Percentiles rank a stretch among this genome's conserved stretches.
Evolutionary conservation across 2,329 filamentous ascomycete genomes (phyloP).

Genomic region (Claviceps sp.): DNA sequence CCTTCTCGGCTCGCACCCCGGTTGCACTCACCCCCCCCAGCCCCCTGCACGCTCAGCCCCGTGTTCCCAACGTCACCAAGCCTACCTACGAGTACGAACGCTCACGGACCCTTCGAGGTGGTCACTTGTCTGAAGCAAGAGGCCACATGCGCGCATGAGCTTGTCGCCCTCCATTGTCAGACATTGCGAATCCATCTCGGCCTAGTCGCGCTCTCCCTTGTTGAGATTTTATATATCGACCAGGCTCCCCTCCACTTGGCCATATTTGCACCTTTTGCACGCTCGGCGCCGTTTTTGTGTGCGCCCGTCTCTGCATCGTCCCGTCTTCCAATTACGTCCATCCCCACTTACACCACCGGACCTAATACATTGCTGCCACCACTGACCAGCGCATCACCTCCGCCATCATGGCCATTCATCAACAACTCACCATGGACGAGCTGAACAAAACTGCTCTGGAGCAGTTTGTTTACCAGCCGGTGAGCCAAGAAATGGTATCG

Average conservation of each 20-base stretch:
- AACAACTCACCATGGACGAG: constrained; percentile 35
- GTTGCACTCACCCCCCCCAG: not conserved
- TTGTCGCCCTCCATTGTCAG: constrained; percentile 9
- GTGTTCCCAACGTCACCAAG: constrained; percentile 28
- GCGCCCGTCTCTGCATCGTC: not conserved
- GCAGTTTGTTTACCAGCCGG: constrained; percentile 66
- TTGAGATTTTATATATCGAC: constrained; percentile 8
- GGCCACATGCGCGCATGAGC: constrained; percentile 19
- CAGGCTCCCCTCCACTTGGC: not conserved
- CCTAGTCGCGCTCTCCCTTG: constrained; percentile 8
- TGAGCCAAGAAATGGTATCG: constrained; percentile 62
- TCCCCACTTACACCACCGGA: not conserved
- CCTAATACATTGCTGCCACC: not conserved
- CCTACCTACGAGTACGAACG: constrained; percentile 26
- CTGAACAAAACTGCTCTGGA: constrained; percentile 65
- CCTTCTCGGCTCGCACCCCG: constrained; percentile 3
- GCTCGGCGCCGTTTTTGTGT: not conserved
- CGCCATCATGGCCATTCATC: constrained; percentile 33
- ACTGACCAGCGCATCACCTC: not conserved
- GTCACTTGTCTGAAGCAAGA: constrained; percentile 15
- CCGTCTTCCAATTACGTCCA: not conserved
- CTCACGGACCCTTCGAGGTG: constrained; percentile 15
- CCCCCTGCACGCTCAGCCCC: constrained; percentile 25
- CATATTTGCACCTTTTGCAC: not conserved
- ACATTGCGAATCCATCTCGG: constrained; percentile 5